These are phyloP conservation scores for Sporothrix brunneoviolacea DNA, from an alignment of 2,329 filamentous ascomycete genomes.

Conservation along the genomic window DNA sequence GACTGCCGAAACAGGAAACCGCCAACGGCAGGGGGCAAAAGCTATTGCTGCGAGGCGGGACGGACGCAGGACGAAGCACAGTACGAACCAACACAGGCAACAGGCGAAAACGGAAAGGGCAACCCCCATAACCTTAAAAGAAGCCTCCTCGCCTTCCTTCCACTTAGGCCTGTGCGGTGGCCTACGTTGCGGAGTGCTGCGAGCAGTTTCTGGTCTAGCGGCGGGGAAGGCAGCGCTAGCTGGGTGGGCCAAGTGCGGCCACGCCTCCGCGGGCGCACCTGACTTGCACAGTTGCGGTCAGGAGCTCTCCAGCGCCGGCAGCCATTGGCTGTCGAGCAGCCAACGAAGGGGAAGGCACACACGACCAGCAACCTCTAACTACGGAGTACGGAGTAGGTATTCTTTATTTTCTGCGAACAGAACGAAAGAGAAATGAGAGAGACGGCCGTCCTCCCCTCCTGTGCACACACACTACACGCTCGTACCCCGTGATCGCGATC, in stretches of 20 bases:
- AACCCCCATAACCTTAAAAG: too few relatives aligned
- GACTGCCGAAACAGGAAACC: background rate
- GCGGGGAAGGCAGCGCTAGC: conserved; percentile 5
- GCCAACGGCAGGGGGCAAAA: background rate
- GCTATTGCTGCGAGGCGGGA: too few relatives aligned
- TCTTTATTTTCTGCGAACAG: too few relatives aligned
- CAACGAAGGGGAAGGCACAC: background rate
- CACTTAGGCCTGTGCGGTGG: too few relatives aligned
- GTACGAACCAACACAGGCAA: too few relatives aligned
- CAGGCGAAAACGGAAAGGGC: too few relatives aligned
- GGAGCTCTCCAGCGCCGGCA: background rate
- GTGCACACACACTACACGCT: background rate
- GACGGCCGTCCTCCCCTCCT: too few relatives aligned
- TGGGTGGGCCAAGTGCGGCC: background rate
- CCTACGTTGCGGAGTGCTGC: too few relatives aligned
- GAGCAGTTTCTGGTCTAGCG: too few relatives aligned
- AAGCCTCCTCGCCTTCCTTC: too few relatives aligned
- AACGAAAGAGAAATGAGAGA: background rate
- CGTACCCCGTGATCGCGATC: background rate
- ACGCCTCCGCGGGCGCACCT: background rate
- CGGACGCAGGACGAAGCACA: too few relatives aligned
- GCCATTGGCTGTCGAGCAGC: background rate
- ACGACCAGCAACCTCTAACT: background rate
- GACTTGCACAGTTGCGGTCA: conserved; percentile 5
- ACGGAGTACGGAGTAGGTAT: too few relatives aligned